These are phyloP conservation scores for Talaromyces rugulosus DNA, from an alignment of 2,329 filamentous ascomycete genomes.

Conservation along the genomic window DNA sequence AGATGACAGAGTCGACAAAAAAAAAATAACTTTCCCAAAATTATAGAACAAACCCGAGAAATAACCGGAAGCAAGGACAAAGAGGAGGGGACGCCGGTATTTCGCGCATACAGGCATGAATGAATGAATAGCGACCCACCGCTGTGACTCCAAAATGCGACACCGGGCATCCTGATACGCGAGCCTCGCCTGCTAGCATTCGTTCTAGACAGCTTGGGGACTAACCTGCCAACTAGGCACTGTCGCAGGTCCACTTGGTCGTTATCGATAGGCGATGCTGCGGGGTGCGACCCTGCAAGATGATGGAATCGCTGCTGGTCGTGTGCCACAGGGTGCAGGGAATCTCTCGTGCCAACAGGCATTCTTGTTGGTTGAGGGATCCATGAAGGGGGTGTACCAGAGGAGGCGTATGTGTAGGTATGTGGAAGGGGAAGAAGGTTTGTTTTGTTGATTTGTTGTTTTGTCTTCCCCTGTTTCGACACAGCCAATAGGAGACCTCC, in stretches of 20 bases:
- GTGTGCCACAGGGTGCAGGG: background rate
- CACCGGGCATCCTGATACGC: background rate
- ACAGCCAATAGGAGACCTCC: background rate
- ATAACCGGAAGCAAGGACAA: background rate
- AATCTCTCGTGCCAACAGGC: no score
- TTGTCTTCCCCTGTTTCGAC: background rate
- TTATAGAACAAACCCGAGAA: background rate
- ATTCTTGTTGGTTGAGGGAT: no score
- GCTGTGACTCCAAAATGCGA: background rate
- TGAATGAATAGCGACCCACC: background rate
- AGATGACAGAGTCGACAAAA: background rate
- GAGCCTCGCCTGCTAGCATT: background rate
- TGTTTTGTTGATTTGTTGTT: background rate
- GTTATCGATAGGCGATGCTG: background rate
- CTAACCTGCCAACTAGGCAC: background rate
- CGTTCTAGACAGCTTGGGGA: background rate
- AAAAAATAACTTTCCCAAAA: background rate
- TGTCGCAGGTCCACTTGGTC: background rate
- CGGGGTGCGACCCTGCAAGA: background rate
- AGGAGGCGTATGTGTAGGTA: background rate
- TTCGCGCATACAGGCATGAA: background rate
- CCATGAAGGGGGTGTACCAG: no score
- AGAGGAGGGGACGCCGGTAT: background rate
- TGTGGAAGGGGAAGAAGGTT: background rate
- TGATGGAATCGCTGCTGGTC: background rate